Evolutionary conservation across 2,329 filamentous ascomycete genomes (phyloP).

Genomic region (Apiospora kogelbergensis): DNA sequence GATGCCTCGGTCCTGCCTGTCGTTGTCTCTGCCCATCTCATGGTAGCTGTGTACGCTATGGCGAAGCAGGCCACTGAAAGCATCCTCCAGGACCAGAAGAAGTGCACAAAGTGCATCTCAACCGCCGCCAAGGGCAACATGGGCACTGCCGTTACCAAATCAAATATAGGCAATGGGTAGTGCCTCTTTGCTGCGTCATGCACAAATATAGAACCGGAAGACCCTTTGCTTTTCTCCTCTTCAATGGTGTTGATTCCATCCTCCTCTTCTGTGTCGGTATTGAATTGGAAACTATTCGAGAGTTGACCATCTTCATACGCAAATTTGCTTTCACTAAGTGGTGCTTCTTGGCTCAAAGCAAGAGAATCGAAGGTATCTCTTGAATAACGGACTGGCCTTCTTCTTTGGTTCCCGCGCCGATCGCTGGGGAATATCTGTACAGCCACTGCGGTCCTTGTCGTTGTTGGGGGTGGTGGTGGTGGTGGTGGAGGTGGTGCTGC

Average conservation of each 20-base stretch:
- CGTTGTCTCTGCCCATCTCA: conserved; percentile 19
- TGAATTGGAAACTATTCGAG: not conserved
- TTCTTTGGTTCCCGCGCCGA: not conserved
- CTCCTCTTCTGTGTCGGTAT: not conserved
- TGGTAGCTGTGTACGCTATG: conserved; percentile 19
- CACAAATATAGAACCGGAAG: not conserved
- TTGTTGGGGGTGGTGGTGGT: not conserved
- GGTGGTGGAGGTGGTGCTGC: not conserved
- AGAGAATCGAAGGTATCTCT: not conserved
- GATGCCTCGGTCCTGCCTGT: conserved; percentile 19
- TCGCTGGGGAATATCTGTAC: not conserved
- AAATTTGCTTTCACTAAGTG: not conserved
- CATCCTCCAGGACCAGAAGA: not conserved
- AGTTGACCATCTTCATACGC: not conserved
- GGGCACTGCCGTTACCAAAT: not conserved
- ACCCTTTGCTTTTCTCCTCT: not conserved
- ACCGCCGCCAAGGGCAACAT: not conserved
- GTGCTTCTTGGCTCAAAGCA: not conserved
- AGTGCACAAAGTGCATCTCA: not conserved
- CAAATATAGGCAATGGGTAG: not conserved
- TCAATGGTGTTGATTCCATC: not conserved
- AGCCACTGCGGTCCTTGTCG: too few species aligned
- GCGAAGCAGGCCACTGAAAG: conserved; percentile 6
- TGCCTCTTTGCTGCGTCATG: not conserved
- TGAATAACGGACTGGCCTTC: not conserved